These are phyloP conservation scores for Clarireedia homoeocarpa DNA, from an alignment of 2,329 filamentous ascomycete genomes.

Conservation along the genomic window DNA sequence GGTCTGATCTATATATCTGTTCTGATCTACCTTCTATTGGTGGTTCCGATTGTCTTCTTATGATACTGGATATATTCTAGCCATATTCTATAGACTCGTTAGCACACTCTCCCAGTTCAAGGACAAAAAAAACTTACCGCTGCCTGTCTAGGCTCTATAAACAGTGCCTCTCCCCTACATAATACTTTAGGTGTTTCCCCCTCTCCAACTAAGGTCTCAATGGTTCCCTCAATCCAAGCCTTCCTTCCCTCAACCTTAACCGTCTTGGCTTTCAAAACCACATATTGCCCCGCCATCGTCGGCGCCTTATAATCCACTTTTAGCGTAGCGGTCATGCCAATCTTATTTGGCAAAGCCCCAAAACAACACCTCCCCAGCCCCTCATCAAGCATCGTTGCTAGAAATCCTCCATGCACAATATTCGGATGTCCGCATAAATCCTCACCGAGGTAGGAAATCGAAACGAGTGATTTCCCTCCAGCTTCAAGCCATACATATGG, in stretches of 20 bases:
- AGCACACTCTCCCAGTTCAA: neutral
- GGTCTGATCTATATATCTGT: neutral
- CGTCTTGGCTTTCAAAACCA: slow-evolving; percentile 73
- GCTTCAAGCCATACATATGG: slow-evolving; percentile 70
- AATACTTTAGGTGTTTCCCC: slow-evolving; percentile 59
- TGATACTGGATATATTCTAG: slow-evolving; percentile 14
- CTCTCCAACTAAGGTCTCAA: slow-evolving; percentile 66
- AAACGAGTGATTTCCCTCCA: slow-evolving; percentile 60
- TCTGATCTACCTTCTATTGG: neutral
- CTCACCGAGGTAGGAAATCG: slow-evolving; percentile 68
- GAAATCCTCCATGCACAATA: slow-evolving; percentile 80
- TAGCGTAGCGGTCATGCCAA: slow-evolving; percentile 80
- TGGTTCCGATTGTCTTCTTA: neutral
- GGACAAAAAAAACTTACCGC: slow-evolving; percentile 32
- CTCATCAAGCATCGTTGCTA: slow-evolving; percentile 91
- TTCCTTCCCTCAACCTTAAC: slow-evolving; percentile 85
- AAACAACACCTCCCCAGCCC: slow-evolving; percentile 84
- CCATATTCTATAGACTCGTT: slow-evolving; percentile 12
- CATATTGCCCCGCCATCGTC: slow-evolving; percentile 63
- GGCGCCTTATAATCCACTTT: slow-evolving; percentile 78
- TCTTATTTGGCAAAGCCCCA: slow-evolving; percentile 74
- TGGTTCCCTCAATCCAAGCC: slow-evolving; percentile 82
- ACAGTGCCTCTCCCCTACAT: slow-evolving; percentile 78
- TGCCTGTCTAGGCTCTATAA: slow-evolving; percentile 80
- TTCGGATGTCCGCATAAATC: slow-evolving; percentile 84